phyloP scores from a whole-genome alignment of 352 stramenopile genomes.

The Phytopythium montanum region DNA sequence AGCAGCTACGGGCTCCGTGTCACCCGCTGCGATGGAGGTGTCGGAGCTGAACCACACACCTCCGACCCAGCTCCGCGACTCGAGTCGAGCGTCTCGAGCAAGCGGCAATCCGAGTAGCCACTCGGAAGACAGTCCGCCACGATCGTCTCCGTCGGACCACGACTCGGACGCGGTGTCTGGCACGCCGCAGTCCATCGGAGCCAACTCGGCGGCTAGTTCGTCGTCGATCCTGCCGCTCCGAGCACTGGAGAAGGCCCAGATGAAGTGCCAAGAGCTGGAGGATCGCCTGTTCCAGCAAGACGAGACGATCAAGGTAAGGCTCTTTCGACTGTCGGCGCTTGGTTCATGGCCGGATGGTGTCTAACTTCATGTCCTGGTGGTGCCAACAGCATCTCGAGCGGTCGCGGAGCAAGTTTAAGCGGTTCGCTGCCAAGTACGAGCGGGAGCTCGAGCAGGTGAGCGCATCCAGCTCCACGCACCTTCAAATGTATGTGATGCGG shows the following conservation, averaged over 20 bases:
- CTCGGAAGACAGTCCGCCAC: slow-evolving; percentile 1
- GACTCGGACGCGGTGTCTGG: slow-evolving; percentile 19
- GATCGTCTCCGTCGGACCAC: slow-evolving; percentile 14
- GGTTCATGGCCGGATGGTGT: neutral
- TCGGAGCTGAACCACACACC: slow-evolving; percentile 49
- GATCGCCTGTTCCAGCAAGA: slow-evolving; percentile 67
- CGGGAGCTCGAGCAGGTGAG: slow-evolving; percentile 76
- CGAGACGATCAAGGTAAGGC: slow-evolving; percentile 76
- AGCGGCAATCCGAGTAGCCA: neutral
- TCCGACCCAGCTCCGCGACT: slow-evolving; percentile 10
- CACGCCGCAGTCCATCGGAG: slow-evolving; percentile 18
- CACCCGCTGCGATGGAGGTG: slow-evolving; percentile 57
- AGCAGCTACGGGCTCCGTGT: slow-evolving; percentile 16
- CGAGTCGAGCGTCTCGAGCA: neutral
- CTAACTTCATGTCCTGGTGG: neutral
- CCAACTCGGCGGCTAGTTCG: slow-evolving; percentile 17
- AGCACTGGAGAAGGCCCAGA: slow-evolving; percentile 62
- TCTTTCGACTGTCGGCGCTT: neutral
- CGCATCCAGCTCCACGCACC: neutral
- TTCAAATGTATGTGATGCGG: neutral
- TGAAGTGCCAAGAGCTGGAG: slow-evolving; percentile 77
- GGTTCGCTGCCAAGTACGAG: slow-evolving; percentile 83
- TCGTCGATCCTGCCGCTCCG: slow-evolving; percentile 62
- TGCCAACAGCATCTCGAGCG: slow-evolving; percentile 69
- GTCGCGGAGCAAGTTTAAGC: slow-evolving; percentile 84